A percentile compares a stretch with the other conserved stretches of the same genome.
Conservation (phyloP, 441 rosid species). For the Mallotus japonicus region DNA sequence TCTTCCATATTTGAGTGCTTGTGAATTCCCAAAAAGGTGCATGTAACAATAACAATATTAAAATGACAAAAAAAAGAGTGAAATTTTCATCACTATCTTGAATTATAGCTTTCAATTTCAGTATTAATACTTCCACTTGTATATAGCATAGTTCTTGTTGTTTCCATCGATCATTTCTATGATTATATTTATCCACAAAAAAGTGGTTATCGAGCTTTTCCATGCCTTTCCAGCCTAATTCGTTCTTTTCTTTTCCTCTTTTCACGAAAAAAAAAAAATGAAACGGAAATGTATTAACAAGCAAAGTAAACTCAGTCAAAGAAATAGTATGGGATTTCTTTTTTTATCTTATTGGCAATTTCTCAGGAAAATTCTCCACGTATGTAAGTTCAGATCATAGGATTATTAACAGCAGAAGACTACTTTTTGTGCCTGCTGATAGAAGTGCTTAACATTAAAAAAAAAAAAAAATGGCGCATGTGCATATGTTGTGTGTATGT, state of each 20-base stretch:
- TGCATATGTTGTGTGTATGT: not conserved
- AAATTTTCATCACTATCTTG: constrained; percentile 13
- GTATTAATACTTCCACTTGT: not conserved
- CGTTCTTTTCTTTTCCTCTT: not conserved
- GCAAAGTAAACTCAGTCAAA: not conserved
- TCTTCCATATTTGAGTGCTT: constrained; percentile 20
- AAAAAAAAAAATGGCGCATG: not conserved
- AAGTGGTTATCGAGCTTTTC: constrained; percentile 9
- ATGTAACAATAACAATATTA: constrained; percentile 29
- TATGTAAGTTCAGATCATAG: not conserved
- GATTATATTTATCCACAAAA: constrained; percentile 4
- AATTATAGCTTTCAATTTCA: not conserved
- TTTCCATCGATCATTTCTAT: constrained; percentile 16
- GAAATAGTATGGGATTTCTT: constrained; percentile 1
- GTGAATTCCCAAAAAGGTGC: constrained; percentile 24
- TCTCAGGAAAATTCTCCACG: too few species aligned
- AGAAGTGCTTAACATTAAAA: not conserved
- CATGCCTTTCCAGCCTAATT: not conserved
- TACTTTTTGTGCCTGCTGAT: not conserved
- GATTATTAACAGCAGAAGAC: not conserved
- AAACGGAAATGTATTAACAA: not conserved
- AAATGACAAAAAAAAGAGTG: constrained; percentile 14
- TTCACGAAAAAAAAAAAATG: not conserved
- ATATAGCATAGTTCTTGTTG: constrained; percentile 3
- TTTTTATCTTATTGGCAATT: not conserved